phyloP scores from a whole-genome alignment of 495 filamentous ascomycete genomes.

The Aspergillus coremiiformis region DNA sequence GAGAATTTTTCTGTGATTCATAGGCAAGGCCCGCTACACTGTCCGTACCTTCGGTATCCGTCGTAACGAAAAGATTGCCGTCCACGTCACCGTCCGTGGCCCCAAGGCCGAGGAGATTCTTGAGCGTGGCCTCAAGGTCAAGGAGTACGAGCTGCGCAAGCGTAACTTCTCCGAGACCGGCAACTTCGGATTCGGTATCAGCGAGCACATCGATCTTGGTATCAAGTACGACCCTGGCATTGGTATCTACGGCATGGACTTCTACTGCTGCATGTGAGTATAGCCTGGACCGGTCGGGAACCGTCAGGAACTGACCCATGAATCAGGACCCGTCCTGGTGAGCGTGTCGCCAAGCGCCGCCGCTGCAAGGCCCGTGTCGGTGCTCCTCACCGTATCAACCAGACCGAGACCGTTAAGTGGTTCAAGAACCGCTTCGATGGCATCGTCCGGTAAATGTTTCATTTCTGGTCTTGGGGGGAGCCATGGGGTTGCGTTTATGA shows the following conservation, averaged over 20 bases:
- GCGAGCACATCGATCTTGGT: constrained; percentile 99
- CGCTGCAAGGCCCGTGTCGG: constrained; percentile 82
- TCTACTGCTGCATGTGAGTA: constrained; percentile 98
- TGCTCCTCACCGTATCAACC: constrained; percentile 82
- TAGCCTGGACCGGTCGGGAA: neutral
- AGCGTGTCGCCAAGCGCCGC: constrained; percentile 92
- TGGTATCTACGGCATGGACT: constrained; percentile 99
- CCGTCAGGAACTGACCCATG: constrained; percentile 17
- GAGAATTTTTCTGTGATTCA: constrained; percentile 14
- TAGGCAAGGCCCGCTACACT: constrained; percentile 99
- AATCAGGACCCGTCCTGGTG: constrained; percentile 81
- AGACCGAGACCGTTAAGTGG: constrained; percentile 93
- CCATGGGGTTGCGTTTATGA: constrained; percentile 33
- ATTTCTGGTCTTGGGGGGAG: constrained; percentile 11
- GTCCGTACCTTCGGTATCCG: constrained; percentile 99
- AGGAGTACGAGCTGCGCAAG: constrained; percentile 99
- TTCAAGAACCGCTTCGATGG: constrained; percentile 99
- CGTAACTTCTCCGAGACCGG: constrained; percentile 99
- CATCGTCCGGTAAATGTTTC: constrained; percentile 72
- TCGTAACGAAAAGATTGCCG: constrained; percentile 99
- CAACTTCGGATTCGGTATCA: constrained; percentile 99
- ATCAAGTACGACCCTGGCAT: constrained; percentile 99
- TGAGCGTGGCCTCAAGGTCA: constrained; percentile 99
- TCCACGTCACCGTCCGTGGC: constrained; percentile 98
- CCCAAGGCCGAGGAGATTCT: constrained; percentile 99